A percentile compares a stretch with the other conserved stretches of the same genome.
Conservation (phyloP, 139 green algal species). For the Pleodorina starrii region DNA sequence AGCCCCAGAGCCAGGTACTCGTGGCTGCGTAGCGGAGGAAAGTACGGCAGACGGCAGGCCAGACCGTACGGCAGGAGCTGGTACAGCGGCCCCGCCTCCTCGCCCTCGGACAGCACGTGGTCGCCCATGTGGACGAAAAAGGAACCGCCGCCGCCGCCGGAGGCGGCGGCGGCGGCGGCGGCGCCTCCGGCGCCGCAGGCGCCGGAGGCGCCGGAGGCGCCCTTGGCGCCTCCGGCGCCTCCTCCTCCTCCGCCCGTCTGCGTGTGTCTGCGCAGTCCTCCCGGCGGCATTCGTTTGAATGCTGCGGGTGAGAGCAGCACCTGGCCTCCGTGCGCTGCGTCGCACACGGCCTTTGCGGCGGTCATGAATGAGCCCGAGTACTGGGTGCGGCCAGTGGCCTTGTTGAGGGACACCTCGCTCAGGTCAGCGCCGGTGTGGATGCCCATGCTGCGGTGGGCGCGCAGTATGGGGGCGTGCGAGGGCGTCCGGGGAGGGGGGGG, state of each 20-base stretch:
- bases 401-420: constrained; percentile 45
- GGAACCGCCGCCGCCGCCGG: too few species aligned
- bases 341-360: constrained; percentile 43
- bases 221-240: too few species aligned
- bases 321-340: constrained; percentile 54
- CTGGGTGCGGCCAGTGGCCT: constrained; percentile 45
- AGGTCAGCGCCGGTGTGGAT: constrained; percentile 39
- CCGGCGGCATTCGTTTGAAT: constrained; percentile 26
- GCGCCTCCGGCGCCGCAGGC: too few species aligned
- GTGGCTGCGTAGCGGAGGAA: constrained; percentile 6
- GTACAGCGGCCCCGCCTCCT: constrained; percentile 25
- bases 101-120: constrained; percentile 31
- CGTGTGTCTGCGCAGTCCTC: neutral
- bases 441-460: constrained; percentile 38
- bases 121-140: constrained; percentile 42
- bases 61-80: constrained; percentile 23
- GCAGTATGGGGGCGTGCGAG: neutral
- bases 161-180: neutral
- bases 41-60: constrained; percentile 10
- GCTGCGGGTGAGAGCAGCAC: constrained; percentile 4
- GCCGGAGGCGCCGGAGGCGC: too few species aligned
- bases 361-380: constrained; percentile 54
- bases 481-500: too few species aligned
- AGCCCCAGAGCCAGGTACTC: constrained; percentile 13
- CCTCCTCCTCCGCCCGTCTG: too few species aligned